Evolutionary conservation across 23 red algal species (phyloP).

Genomic region (Pyropia haitanensis): DNA sequence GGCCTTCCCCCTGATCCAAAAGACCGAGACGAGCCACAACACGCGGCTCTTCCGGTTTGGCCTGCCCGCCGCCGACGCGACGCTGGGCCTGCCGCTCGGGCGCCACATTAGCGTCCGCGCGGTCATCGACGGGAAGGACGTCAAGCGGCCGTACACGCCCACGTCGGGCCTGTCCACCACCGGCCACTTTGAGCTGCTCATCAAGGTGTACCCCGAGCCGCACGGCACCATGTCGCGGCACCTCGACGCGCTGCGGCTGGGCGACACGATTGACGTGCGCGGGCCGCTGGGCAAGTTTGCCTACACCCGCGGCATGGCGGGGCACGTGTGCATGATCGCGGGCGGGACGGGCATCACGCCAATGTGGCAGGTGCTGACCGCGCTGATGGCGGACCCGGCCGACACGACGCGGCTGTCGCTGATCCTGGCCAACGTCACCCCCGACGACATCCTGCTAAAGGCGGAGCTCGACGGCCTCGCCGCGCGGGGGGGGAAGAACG

Average conservation of each 20-base stretch:
- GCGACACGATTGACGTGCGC: conserved; percentile 46
- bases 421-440: conserved; percentile 76
- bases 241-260: conserved; percentile 52
- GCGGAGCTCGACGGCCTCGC: conserved; percentile 66
- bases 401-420: conserved; percentile 58
- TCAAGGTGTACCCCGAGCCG: conserved; percentile 83
- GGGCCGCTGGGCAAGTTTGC: conserved; percentile 75
- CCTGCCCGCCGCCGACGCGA: neutral
- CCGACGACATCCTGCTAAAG: conserved; percentile 77
- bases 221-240: conserved; percentile 62
- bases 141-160: conserved; percentile 76
- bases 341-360: conserved; percentile 98
- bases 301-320: conserved; percentile 34
- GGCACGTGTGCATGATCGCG: conserved; percentile 70
- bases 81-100: conserved; percentile 65
- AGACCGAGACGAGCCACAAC: conserved; percentile 53
- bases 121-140: conserved; percentile 26
- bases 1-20: conserved; percentile 13
- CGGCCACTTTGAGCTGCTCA: conserved; percentile 79
- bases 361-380: conserved; percentile 75
- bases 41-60: conserved; percentile 75
- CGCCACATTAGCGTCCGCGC: conserved; percentile 56
- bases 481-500: conserved; percentile 3
- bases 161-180: conserved; percentile 21
- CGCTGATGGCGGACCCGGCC: conserved; percentile 26